These are phyloP conservation scores for Cicer judaicum DNA, from an alignment of 306 rosid genomes.

Conservation along the genomic window DNA sequence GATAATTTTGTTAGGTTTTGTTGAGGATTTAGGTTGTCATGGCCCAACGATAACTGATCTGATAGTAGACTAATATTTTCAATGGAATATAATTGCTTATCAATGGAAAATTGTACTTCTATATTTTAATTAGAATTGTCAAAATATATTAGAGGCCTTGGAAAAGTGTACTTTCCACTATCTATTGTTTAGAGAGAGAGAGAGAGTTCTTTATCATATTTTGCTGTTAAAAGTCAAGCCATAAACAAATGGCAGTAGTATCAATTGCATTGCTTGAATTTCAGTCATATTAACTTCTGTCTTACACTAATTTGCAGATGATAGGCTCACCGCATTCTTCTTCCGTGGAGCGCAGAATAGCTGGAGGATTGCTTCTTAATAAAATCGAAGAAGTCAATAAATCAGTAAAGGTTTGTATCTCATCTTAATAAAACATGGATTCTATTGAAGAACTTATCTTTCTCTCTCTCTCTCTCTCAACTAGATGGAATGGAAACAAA, in stretches of 20 bases:
- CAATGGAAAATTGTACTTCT: too few relatives aligned
- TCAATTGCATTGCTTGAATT: conserved; percentile 34
- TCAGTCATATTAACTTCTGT: conserved; percentile 3
- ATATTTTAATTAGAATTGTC: too few relatives aligned
- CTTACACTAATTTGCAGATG: conserved; percentile 54
- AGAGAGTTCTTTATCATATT: conserved; percentile 14
- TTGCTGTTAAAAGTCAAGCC: conserved; percentile 12
- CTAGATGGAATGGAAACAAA: conserved; percentile 12
- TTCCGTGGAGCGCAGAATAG: conserved; percentile 58
- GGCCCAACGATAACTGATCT: not conserved
- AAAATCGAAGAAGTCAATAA: conserved; percentile 84
- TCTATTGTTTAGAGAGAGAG: not conserved
- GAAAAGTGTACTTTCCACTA: too few relatives aligned
- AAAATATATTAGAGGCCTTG: too few relatives aligned
- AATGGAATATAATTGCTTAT: too few relatives aligned
- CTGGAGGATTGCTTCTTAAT: conserved; percentile 66
- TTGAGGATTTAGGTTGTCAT: conserved; percentile 1
- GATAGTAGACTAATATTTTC: too few relatives aligned
- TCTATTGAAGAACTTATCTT: conserved; percentile 16
- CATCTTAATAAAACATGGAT: conserved; percentile 20
- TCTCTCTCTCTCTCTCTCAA: not conserved
- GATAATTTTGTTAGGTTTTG: conserved; percentile 28
- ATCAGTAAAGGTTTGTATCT: conserved; percentile 74
- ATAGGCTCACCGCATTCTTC: conserved; percentile 57
- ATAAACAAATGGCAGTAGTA: not conserved